Conservation (phyloP, 2,329 filamentous ascomycete genomes). For the Fusarium dimerum region DNA sequence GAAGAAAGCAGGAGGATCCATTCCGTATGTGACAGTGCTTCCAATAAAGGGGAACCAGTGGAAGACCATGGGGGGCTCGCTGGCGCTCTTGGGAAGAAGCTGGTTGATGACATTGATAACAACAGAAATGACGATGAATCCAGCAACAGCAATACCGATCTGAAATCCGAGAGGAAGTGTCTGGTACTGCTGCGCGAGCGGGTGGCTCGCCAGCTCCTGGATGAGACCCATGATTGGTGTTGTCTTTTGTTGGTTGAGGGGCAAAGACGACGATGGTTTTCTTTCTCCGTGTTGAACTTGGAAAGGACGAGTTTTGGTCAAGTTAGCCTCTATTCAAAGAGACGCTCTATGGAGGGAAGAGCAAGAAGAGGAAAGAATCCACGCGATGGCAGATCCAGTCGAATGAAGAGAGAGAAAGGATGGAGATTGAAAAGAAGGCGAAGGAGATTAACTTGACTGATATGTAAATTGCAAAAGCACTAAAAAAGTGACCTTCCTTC, state of each 20-base stretch:
- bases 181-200: slow-evolving; percentile 51
- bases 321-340: slow-evolving; percentile 1
- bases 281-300: neutral
- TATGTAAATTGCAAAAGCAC: slow-evolving; percentile 26
- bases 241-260: slow-evolving; percentile 1
- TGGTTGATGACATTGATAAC: slow-evolving; percentile 80
- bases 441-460: slow-evolving; percentile 35
- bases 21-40: slow-evolving; percentile 91
- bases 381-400: slow-evolving; percentile 11
- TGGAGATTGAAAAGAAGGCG: slow-evolving; percentile 20
- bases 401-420: slow-evolving; percentile 16
- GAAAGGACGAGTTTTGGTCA: neutral
- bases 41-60: slow-evolving; percentile 83
- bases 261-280: neutral
- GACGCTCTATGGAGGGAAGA: neutral
- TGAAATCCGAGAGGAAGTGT: slow-evolving; percentile 50
- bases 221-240: slow-evolving; percentile 55
- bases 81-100: slow-evolving; percentile 76
- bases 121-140: slow-evolving; percentile 57
- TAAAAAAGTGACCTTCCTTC: too few relatives aligned
- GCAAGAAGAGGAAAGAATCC: slow-evolving; percentile 1
- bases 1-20: slow-evolving; percentile 91
- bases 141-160: slow-evolving; percentile 44
- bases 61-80: slow-evolving; percentile 80
- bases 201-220: slow-evolving; percentile 51